phyloP scores from a whole-genome alignment of 768 basidiomycete genomes.

The Suillus lakei region DNA sequence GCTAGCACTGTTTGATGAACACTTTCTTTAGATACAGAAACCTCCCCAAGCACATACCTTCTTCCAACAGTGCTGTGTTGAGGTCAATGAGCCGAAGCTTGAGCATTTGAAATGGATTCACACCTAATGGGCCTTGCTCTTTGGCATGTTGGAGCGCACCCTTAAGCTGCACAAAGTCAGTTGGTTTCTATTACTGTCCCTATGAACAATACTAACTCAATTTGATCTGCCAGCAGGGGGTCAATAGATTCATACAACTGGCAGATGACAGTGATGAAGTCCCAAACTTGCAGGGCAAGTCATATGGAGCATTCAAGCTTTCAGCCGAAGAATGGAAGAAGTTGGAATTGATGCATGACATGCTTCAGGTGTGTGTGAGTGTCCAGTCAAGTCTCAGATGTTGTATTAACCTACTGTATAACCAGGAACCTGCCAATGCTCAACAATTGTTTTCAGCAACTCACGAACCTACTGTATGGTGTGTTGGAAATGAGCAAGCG shows the following conservation, averaged over 20 bases:
- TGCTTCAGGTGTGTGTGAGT: background rate
- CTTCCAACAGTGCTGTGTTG: background rate
- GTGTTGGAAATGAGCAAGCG: too few relatives aligned
- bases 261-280: background rate
- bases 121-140: background rate
- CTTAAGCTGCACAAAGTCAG: background rate
- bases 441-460: background rate
- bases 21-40: background rate
- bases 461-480: background rate
- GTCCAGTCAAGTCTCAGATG: too few relatives aligned
- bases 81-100: background rate
- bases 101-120: background rate
- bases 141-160: background rate
- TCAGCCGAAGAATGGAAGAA: background rate
- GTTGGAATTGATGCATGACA: background rate
- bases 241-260: background rate
- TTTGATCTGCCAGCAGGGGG: background rate
- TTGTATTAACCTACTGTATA: too few relatives aligned
- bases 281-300: background rate
- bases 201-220: background rate
- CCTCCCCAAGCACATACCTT: background rate
- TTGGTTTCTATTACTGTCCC: background rate
- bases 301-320: background rate
- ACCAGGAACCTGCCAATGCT: background rate
- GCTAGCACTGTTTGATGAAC: background rate